phyloP scores from a whole-genome alignment of 345 rosid species.

The Lumnitzera littorea region DNA sequence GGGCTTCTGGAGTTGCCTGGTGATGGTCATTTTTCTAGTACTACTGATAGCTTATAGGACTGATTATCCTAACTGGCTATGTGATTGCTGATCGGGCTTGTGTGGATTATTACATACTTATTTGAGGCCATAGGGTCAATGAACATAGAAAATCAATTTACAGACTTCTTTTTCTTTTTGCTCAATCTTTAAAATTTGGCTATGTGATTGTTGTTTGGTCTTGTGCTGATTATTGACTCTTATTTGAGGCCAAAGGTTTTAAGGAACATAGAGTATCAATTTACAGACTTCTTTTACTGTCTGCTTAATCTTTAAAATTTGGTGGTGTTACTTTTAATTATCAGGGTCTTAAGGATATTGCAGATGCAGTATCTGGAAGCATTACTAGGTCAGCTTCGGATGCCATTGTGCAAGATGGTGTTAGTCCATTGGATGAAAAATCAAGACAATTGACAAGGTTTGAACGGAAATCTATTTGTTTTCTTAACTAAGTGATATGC shows the following conservation, averaged over 20 bases:
- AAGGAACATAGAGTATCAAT: neutral
- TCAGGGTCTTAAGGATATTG: slow-evolving; percentile 56
- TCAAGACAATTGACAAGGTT: slow-evolving; percentile 33
- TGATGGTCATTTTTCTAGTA: too few species aligned
- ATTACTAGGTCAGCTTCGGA: slow-evolving; percentile 17
- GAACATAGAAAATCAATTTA: neutral
- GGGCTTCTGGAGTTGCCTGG: too few species aligned
- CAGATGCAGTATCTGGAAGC: slow-evolving; percentile 19
- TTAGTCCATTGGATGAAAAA: slow-evolving; percentile 15
- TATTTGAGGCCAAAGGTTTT: too few species aligned
- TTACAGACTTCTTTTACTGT: neutral
- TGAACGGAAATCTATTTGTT: slow-evolving; percentile 6
- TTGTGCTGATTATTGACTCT: too few species aligned
- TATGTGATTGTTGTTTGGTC: too few species aligned
- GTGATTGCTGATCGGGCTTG: too few species aligned
- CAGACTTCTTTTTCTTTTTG: neutral
- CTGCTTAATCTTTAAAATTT: neutral
- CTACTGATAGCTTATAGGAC: too few species aligned
- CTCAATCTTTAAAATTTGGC: neutral
- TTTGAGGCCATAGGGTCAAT: too few species aligned
- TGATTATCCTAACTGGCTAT: too few species aligned
- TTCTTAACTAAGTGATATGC: neutral
- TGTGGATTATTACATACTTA: too few species aligned
- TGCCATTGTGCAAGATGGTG: slow-evolving; percentile 15
- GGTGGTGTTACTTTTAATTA: slow-evolving; percentile 5